Evolutionary conservation across 2,329 filamentous ascomycete genomes (phyloP), one percentile per base, ranked within the genome.

Genomic region (Ramularia collo-cygni): DNA sequence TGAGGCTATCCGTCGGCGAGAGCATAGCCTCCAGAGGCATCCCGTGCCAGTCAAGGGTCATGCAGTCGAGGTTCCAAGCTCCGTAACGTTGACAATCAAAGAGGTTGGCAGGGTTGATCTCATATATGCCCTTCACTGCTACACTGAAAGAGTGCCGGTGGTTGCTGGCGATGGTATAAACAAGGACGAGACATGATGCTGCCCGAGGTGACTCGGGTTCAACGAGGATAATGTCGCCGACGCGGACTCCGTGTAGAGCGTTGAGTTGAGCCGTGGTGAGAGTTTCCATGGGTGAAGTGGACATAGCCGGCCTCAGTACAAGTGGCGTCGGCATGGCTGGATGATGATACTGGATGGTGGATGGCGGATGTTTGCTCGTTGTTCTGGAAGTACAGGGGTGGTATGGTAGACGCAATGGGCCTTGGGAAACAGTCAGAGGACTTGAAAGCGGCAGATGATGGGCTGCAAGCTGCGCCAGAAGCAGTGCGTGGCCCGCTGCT

Each of bases 41-140:
- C 8, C 29, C 19, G 2, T 32, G 19, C 16, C 19, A 28, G 16
- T 15, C 13, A 17, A 32, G 6, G 10, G 34, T 9, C 13, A 24
- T 24, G 10, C 21, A 24, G 6, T 36, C 3, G 18, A 37, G 37
- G 4, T 16, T 8, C 40, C 40, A 42, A 3, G 9, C 37, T 8
- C 40, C 35, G 16, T 37, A 38, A 3, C 30, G 28, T 18, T 42
- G 32, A n/a, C 37, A 37, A 6, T 38, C 32, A 17, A 30, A 42
- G 9, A 38, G 10, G 17, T 34, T 30, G 10, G 28, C 12, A 8
- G 12, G 21, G 13, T 18, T 32, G 15, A 28, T 32, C 12, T 31
- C 26, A 6, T 30, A 34, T 7, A 36, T 35, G 2, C 6, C 18
- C 18, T 42, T 42, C 4, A 42, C 28, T 5, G 35, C 15, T 3